Base-by-base conservation (phyloP, 1,284 basidiomycete species). In the Apiotrichum akiyoshidainum region DNA sequence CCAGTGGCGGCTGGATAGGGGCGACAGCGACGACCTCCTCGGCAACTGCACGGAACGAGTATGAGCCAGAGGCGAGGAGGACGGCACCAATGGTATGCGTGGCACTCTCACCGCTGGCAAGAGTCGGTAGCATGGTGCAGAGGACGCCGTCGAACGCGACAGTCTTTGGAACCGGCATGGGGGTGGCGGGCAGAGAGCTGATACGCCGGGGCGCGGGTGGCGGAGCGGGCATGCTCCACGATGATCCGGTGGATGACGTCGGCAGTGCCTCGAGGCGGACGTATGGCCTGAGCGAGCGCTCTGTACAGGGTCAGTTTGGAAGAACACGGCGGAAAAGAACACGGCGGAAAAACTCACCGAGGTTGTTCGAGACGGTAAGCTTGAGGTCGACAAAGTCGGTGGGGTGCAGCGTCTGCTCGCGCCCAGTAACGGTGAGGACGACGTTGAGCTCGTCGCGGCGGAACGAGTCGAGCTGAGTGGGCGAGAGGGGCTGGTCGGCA, bases 61-160 rank as follows among this genome's bases (percentile, higher is more conserved):
- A 93, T 42, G 79, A 72, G 6, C 92, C 92, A 48, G 81, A 79
- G 9, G 89, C 83, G 21, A 94, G 81, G 75, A 95, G 90, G 61
- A 86, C 87, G 5, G 91, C 67, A 2, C 85, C 82, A 0, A 85
- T 79, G 46, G 84, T 81, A n/a, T 86, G 70, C 39, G 81, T 79
- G 40, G 77, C 78, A 13, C 81, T 81, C 57, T 84, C 81, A 0
- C 84, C 85, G 11, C 77, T 75, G 39, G 81, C 37, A 9, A 78
- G 78, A 39, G 88, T 84, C 2, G 90, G 66, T 4, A 86, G 80
- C 39, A 88, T 80, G 42, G 85, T 82, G 6, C 80, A 78, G 16
- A 84, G 75, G 9, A 83, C 74, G 10, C 90, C 89, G 72, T 92
- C 88, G 64, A 84, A 83, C 17, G 90, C 77, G 54, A 90, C 73